Base-by-base conservation (phyloP, 371 early-diverging fungal species). In the Amoeboaphelidium protococcarum region DNA sequence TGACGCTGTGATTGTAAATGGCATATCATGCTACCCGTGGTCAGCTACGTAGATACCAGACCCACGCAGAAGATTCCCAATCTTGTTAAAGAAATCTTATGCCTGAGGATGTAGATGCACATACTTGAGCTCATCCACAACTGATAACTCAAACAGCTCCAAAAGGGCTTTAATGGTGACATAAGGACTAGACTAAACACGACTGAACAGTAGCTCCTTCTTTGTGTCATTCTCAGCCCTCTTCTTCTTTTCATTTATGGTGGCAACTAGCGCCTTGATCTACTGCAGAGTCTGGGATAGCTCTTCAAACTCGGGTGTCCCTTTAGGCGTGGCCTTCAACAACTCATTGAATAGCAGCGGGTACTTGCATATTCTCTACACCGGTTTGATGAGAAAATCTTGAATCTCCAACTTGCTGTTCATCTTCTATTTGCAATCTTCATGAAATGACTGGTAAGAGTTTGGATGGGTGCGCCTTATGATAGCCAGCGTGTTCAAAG, bases 311-410 rank as follows among this genome's bases (percentile, higher is more conserved):
- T 31, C 37, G 16, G 37, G 37, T 10, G 37, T 31, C 6, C 20
- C 20, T 22, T 12, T 4, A 45, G 24, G 12, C 13, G 47, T 27
- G 3, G 16, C 24, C 22, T 46, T 46, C n/a, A 46, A 13, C 13
- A 46, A 19, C 23, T 46, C 68, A 51, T 72, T 65, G 53, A 91
- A 66, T 42, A 90, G 69, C 24, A 90, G 65, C 21, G 88, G 87
- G 61, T 94, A 96, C 67, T 86, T 89, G 69, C 90, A 87, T 50
- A 94, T 78, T 49, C 97, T 76, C 63, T 96, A 95, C 0, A 94
- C 76, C 0, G 97, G 97, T 60, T 87, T 86, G 62, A 96, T 90
- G 41, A 96, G 68, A 58, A 82, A 68, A 31, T 31, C 37, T 31
- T 31, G 37, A 31, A 31, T 31, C 16, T 31, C 37, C 16, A 31